Base-by-base conservation (phyloP, 768 basidiomycete genomes). In the Lentinula aciculospora region DNA sequence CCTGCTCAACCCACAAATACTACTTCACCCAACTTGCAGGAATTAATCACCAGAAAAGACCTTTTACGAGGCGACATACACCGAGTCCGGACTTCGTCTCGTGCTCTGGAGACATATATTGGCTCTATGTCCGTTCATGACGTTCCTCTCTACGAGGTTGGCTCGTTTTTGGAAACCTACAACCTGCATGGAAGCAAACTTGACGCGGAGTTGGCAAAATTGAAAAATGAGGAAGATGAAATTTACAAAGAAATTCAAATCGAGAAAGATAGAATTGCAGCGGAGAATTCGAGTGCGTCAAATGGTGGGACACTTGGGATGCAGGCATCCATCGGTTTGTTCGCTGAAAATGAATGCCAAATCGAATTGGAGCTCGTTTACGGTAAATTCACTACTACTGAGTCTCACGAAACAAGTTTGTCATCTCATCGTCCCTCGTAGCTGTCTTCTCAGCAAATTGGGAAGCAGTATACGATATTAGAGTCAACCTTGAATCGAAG, bases 381-480 rank as follows among this genome's bases (percentile, higher is more conserved):
- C 50, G 57, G 60, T 61, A 19, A 23, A 23, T 54, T n/a, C 29
- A 9, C 47, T n/a, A n/a, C n/a, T n/a, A n/a, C n/a, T 32, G 25
- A 10, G 23, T 15, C 7, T 28, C 13, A 12, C 37, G 36, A 17
- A 19, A 4, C 7, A 23, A 39, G 12, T 15, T 46, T 6, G 40
- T 27, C 21, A 7, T 37, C 21, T 36, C 29, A 13, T 36, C 21
- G 21, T 48, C 27, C 45, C n/a, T n/a, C 56, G 4, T 44, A 79
- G 78, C 71, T 25, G 75, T 78, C 0, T 49, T 55, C 4, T 63
- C 60, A 15, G 76, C 75, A 1, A 70, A 62, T 13, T 78, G 78
- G 76, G 64, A 56, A 25, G 73, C 75, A 0, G 63, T 63, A 3
- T 78, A 78, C 47, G 78, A 78, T 55, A 71, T 78, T 10, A 71